phyloP scores from a whole-genome alignment of 2,329 filamentous ascomycete species.

The Claviceps cyperi region DNA sequence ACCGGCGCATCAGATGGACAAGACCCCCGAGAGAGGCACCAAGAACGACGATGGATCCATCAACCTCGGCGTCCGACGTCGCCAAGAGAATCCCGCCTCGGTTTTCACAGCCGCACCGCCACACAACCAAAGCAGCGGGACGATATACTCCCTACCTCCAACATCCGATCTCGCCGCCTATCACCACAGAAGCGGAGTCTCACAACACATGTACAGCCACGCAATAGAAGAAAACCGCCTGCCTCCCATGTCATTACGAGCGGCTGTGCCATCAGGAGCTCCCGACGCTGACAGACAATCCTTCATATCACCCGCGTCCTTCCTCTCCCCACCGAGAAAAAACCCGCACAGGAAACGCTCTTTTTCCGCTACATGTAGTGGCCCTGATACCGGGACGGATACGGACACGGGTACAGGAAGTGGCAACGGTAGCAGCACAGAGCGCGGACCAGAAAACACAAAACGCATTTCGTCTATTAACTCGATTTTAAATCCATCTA shows the following conservation, averaged over 20 bases:
- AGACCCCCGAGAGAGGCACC: constrained; percentile 35
- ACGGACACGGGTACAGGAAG: constrained; percentile 6
- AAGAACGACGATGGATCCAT: constrained; percentile 51
- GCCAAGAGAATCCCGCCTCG: constrained; percentile 25
- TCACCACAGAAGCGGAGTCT: constrained; percentile 29
- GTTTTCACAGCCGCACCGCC: constrained; percentile 31
- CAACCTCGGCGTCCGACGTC: constrained; percentile 43
- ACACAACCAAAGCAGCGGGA: constrained; percentile 27
- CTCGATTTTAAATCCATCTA: constrained; percentile 53
- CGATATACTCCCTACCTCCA: constrained; percentile 27
- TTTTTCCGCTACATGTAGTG: constrained; percentile 46
- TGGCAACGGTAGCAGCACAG: constrained; percentile 24
- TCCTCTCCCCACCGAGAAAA: constrained; percentile 34
- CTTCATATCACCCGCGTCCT: constrained; percentile 46
- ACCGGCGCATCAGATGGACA: constrained; percentile 22
- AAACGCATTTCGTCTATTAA: constrained; percentile 62
- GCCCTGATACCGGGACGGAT: constrained; percentile 23
- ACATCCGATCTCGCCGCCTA: constrained; percentile 35
- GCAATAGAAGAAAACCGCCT: constrained; percentile 43
- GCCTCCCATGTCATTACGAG: constrained; percentile 32
- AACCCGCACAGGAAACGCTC: constrained; percentile 41
- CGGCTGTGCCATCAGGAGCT: constrained; percentile 18
- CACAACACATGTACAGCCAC: constrained; percentile 24
- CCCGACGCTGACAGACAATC: constrained; percentile 33
- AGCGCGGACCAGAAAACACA: constrained; percentile 31